Conservation (phyloP, 2,329 filamentous ascomycete species). For the Simplicillium aogashimaense region DNA sequence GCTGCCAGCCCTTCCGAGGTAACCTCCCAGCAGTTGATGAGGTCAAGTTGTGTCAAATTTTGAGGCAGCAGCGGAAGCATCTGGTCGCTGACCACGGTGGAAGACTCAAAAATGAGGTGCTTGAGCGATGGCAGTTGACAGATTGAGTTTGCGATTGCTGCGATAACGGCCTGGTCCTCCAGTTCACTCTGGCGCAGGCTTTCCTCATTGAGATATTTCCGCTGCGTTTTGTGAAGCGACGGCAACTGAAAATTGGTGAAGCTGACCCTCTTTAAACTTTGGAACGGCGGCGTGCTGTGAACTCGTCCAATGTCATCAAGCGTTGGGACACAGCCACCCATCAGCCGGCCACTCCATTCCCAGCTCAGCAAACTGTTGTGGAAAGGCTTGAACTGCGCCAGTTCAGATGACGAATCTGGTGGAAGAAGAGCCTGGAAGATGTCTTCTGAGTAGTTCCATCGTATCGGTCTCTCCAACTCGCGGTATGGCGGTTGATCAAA, state of each 20-base stretch:
- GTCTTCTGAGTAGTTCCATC: conserved; percentile 59
- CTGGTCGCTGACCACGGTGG: conserved; percentile 56
- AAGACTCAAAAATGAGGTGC: conserved; percentile 65
- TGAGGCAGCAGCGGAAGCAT: conserved; percentile 61
- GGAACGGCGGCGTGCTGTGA: conserved; percentile 49
- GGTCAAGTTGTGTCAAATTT: conserved; percentile 55
- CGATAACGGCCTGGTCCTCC: conserved; percentile 32
- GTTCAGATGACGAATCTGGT: conserved; percentile 18
- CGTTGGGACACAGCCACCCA: conserved; percentile 32
- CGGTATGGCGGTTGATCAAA: conserved; percentile 60
- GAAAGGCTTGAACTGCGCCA: conserved; percentile 14
- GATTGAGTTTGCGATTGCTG: conserved; percentile 22
- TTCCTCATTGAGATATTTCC: conserved; percentile 18
- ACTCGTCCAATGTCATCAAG: conserved; percentile 38
- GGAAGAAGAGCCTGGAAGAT: conserved; percentile 56
- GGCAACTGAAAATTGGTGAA: conserved; percentile 56
- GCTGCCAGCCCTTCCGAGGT: conserved; percentile 53
- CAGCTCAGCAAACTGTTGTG: conserved; percentile 38
- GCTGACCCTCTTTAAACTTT: conserved; percentile 41
- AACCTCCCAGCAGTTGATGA: conserved; percentile 72
- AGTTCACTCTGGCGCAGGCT: conserved; percentile 20
- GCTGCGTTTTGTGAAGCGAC: conserved; percentile 28
- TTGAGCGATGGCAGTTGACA: conserved; percentile 49
- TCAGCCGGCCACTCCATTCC: conserved; percentile 51
- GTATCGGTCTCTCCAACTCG: conserved; percentile 41